Base-by-base conservation (phyloP, 1,284 basidiomycete genomes). In the Cystobasidium slooffiae region DNA sequence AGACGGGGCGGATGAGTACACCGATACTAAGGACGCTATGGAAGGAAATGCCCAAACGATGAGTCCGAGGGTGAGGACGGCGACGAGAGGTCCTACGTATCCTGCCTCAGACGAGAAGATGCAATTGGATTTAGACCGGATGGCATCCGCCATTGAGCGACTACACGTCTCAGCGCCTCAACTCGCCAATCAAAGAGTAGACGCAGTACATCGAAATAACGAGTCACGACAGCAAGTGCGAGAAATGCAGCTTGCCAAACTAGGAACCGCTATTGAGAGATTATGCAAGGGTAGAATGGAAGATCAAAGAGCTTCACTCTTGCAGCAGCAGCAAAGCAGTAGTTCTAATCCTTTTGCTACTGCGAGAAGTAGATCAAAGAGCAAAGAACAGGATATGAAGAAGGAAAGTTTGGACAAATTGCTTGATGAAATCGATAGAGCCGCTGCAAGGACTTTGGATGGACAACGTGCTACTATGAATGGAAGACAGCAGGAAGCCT, bases 61-160 rank as follows among this genome's bases (percentile, higher is more conserved):
- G 22, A 46, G n/a, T 6, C 4, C 18, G 9, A 44, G 9, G 18
- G 31, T 37, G 22, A 18, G 47, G 16, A 47, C 65, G 10, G 16
- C 39, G 2, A 39, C 46, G 12, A 56, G 24, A n/a, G 47, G 24
- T 31, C 68, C 47, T n/a, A 18, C 64, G 10, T 20, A 31, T 31
- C 31, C 43, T 8, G 37, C 58, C 6, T 39, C 68, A 16, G 68
- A 85, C 80, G 91, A 93, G 80, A 92, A 90, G 83, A 89, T 88
- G 88, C 86, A 86, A 68, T 84, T 89, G 80, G 94, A 96, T 79
- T 84, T 96, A 22, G 93, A 95, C 78, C 86, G 87, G 6, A 88
- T 96, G 52, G 88, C 91, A 0, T 86, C 88, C 80, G 93, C 93
- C 22, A 94, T 97, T 77, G 93, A 94, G 80, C 85, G 93, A 37